These are phyloP conservation scores for Solanum rostratum DNA, from an alignment of 257 asterid species.

Conservation along the genomic window DNA sequence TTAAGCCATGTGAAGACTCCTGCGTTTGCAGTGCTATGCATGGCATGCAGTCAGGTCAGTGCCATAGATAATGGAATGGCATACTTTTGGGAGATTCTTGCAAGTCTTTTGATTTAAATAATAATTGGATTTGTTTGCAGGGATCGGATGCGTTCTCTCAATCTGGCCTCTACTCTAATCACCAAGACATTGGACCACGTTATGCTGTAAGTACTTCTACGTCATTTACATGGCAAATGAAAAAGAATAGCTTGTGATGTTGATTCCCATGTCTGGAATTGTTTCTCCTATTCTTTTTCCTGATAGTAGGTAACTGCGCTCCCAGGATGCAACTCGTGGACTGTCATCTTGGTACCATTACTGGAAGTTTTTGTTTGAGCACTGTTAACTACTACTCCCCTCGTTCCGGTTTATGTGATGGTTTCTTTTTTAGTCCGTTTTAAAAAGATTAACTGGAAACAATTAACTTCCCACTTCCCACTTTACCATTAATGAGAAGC, in stretches of 20 bases:
- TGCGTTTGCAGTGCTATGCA: constrained; percentile 84
- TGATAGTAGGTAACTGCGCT: not conserved
- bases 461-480: not conserved
- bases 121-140: constrained; percentile 22
- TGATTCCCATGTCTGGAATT: not conserved
- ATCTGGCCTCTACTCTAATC: constrained; percentile 92
- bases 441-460: not conserved
- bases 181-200: constrained; percentile 98
- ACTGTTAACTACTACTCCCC: not conserved
- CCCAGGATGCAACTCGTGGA: not conserved
- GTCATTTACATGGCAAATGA: not conserved
- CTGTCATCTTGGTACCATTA: not conserved
- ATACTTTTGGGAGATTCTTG: not conserved
- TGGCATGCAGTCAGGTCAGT: constrained; percentile 92
- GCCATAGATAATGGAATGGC: constrained; percentile 1
- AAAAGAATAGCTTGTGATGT: not conserved
- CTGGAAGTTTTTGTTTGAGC: not conserved
- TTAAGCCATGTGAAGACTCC: constrained; percentile 77
- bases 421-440: not conserved
- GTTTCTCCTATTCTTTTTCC: not conserved
- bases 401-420: not conserved
- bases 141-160: constrained; percentile 98
- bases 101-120: not conserved
- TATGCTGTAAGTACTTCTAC: constrained; percentile 56
- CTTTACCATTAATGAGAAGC: not conserved